Base-by-base conservation (phyloP, 345 rosid genomes). In the Syzygium aromaticum region DNA sequence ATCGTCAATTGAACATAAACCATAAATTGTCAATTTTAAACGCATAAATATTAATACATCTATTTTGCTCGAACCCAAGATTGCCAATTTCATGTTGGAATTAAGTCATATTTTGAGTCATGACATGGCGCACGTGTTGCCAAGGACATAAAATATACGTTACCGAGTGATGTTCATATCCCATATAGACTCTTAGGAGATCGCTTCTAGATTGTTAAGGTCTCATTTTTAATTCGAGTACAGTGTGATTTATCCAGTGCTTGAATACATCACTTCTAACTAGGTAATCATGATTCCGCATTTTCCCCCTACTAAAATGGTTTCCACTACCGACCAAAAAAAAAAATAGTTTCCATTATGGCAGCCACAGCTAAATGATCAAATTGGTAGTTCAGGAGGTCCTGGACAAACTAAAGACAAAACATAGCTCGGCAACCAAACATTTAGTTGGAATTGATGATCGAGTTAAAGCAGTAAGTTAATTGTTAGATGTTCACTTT, bases 291-390 rank as follows among this genome's bases (percentile, higher is more conserved):
- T 19, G 25, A 67, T 5, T 19, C 33, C 10, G 46, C 0, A 17
- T 11, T 33, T 17, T 1, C 22, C 25, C 1, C 13, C 80, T 25
- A 8, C 12, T 17, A 67, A 67, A 21, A 67, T 67, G 80, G n/a
- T n/a, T n/a, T n/a, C n/a, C n/a, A n/a, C n/a, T n/a, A n/a, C n/a
- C n/a, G n/a, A n/a, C n/a, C n/a, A n/a, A n/a, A n/a, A n/a, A n/a
- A n/a, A n/a, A n/a, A n/a, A n/a, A n/a, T n/a, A n/a, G 2, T 67
- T 33, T 67, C 38, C 13, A 33, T 67, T 33, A 3, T 9, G 0
- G 40, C 80, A 67, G 10, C 14, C 80, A 67, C 1, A 11, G 2
- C 3, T 0, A 9, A 67, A 2, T 19, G 12, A 73, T 73, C 46
- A 67, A 67, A 67, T 33, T 67, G 10, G 43, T 67, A 33, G 6